Conservation (phyloP, 164 flowering plant genomes). For the Vitis riparia region DNA sequence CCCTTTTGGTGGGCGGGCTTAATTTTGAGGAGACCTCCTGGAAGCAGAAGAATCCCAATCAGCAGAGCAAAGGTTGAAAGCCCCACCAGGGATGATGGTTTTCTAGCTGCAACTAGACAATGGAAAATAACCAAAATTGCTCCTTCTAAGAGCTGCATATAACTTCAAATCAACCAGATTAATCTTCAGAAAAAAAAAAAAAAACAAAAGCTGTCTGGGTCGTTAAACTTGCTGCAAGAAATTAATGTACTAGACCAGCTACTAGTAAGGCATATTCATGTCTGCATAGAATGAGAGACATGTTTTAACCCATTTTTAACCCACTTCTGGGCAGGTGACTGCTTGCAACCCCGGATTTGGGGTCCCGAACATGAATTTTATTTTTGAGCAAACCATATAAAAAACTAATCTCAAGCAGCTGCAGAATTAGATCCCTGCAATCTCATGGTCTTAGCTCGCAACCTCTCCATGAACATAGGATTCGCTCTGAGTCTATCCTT, state of each 20-base stretch:
- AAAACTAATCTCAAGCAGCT: conserved; percentile 17
- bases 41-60: too few relatives aligned
- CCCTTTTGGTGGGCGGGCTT: too few relatives aligned
- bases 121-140: not conserved
- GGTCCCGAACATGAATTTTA: not conserved
- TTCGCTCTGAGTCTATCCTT: conserved; percentile 82
- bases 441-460: conserved; percentile 53
- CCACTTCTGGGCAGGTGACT: not conserved
- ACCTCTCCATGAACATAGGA: conserved; percentile 84
- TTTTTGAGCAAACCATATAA: not conserved
- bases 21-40: too few relatives aligned
- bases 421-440: conserved; percentile 20
- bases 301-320: not conserved
- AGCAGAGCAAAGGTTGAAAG: too few relatives aligned
- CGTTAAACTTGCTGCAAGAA: not conserved
- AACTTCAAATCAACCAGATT: not conserved
- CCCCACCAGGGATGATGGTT: not conserved
- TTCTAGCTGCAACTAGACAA: not conserved
- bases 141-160: not conserved
- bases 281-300: not conserved
- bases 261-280: not conserved
- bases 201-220: not conserved
- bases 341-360: not conserved
- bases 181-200: too few relatives aligned
- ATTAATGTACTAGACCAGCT: not conserved